Percentiles rank a stretch among this genome's conserved stretches.
Evolutionary conservation across 2,329 filamentous ascomycete genomes (phyloP).

Genomic region (Penicillium sp.): DNA sequence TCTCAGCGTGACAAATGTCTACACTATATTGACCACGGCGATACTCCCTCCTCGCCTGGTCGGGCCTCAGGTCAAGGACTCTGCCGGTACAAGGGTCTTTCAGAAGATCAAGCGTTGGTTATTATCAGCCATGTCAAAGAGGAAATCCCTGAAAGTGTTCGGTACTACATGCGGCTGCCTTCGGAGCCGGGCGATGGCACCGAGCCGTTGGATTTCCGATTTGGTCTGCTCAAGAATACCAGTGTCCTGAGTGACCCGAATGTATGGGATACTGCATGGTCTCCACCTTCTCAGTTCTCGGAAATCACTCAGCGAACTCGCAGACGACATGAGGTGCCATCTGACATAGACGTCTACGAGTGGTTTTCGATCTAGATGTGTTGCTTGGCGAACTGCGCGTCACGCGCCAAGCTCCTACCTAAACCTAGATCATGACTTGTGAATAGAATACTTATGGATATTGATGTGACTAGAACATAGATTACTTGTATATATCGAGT

Average conservation of each 20-base stretch:
- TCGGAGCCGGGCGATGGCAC: constrained; percentile 23
- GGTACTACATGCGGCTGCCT: constrained; percentile 84
- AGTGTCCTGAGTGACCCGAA: constrained; percentile 22
- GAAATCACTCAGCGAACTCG: background rate
- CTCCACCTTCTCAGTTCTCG: constrained; percentile 8
- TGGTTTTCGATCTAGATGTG: background rate
- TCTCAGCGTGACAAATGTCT: constrained; percentile 83
- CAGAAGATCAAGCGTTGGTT: constrained; percentile 75
- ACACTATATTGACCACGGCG: constrained; percentile 70
- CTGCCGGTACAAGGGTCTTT: constrained; percentile 55
- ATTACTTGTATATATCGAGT: background rate
- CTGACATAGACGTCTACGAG: constrained; percentile 1
- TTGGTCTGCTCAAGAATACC: constrained; percentile 25
- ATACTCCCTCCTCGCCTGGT: constrained; percentile 39
- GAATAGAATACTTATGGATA: background rate
- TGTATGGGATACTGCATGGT: constrained; percentile 34
- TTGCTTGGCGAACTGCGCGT: background rate
- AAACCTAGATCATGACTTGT: background rate
- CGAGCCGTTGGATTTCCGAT: constrained; percentile 32
- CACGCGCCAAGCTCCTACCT: background rate
- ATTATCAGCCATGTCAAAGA: constrained; percentile 89
- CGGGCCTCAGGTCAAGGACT: background rate
- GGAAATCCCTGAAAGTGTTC: constrained; percentile 80
- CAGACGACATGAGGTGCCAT: background rate
- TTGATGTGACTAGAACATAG: background rate